Evolutionary conservation across 768 basidiomycete species (phyloP).

Genomic region (Naganishia vaughanmartiniae): DNA sequence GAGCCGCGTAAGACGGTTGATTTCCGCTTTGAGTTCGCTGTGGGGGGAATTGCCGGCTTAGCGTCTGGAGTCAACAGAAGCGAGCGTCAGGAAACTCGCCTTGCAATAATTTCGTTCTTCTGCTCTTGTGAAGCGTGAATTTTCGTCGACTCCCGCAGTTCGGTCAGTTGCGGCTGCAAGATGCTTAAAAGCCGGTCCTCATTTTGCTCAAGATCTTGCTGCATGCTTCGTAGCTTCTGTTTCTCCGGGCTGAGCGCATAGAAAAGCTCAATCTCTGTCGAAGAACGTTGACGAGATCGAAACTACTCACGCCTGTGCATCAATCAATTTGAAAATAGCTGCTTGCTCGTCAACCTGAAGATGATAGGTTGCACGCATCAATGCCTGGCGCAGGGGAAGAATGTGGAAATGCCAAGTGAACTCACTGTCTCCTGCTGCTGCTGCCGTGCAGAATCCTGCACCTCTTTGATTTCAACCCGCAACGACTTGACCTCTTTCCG

Average conservation of each 20-base stretch:
- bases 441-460: conserved; percentile 36
- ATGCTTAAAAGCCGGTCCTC: conserved; percentile 27
- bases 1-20: conserved; percentile 36
- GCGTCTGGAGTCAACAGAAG: neutral
- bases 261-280: conserved; percentile 27
- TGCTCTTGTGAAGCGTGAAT: conserved; percentile 1
- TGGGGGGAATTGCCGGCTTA: neutral
- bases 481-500: conserved; percentile 43
- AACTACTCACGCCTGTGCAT: conserved; percentile 41
- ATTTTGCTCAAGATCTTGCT: conserved; percentile 27
- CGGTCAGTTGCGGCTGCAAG: conserved; percentile 33
- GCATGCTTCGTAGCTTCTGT: neutral
- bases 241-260: neutral
- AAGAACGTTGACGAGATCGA: conserved; percentile 31
- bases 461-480: conserved; percentile 37
- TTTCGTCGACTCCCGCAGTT: conserved; percentile 34
- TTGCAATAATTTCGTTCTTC: conserved; percentile 35
- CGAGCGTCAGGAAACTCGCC: conserved; percentile 33
- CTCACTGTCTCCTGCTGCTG: conserved; percentile 48
- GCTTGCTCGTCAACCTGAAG: conserved; percentile 40
- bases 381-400: neutral
- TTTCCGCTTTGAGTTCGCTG: conserved; percentile 38
- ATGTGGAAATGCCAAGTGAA: neutral
- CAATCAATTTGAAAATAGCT: conserved; percentile 40
- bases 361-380: neutral